These are phyloP conservation scores for Hyaloscypha variabilis DNA, from an alignment of 495 filamentous ascomycete genomes.

Conservation along the genomic window DNA sequence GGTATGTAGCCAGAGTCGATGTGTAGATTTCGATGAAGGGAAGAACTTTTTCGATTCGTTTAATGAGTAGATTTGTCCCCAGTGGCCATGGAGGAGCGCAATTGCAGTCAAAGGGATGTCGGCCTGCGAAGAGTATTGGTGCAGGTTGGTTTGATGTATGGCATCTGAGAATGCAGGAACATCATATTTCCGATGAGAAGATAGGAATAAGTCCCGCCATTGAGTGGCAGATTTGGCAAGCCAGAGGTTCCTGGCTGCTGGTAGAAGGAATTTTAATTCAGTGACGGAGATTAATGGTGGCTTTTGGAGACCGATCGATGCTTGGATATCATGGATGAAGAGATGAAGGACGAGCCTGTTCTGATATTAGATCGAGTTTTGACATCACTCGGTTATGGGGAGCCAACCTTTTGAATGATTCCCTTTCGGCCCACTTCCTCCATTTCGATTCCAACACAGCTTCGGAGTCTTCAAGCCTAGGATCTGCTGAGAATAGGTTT, in stretches of 20 bases:
- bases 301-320: constrained; percentile 58
- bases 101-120: constrained; percentile 5
- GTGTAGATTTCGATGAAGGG: constrained; percentile 10
- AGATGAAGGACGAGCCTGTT: constrained; percentile 52
- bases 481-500: background rate
- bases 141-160: constrained; percentile 12
- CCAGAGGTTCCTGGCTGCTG: constrained; percentile 57
- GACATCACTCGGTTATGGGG: too few species aligned
- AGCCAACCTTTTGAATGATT: constrained; percentile 44
- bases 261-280: constrained; percentile 62
- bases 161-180: constrained; percentile 8
- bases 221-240: constrained; percentile 53
- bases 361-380: background rate
- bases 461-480: constrained; percentile 10
- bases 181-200: background rate
- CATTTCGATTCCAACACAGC: constrained; percentile 59
- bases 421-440: constrained; percentile 56
- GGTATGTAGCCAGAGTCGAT: constrained; percentile 12
- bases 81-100: constrained; percentile 11
- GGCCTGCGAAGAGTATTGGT: background rate
- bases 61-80: constrained; percentile 19
- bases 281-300: constrained; percentile 64
- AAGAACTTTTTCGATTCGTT: constrained; percentile 19
- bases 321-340: constrained; percentile 60
- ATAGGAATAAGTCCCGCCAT: constrained; percentile 46